Evolutionary conservation across 2,329 filamentous ascomycete genomes (phyloP), one percentile per base, ranked within the genome.

Genomic region (Phialophora tarda): DNA sequence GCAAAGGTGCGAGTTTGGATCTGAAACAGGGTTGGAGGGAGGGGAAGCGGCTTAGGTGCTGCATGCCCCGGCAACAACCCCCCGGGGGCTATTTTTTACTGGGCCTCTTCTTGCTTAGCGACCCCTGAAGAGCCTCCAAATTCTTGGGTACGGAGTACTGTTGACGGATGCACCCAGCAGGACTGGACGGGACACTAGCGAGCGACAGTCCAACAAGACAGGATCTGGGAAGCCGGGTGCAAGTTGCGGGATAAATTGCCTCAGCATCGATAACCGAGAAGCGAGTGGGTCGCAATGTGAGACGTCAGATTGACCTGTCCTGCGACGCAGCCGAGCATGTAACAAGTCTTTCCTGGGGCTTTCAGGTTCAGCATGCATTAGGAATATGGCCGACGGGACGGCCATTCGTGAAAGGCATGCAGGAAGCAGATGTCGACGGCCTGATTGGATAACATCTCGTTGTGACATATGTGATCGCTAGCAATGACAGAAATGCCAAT

Each of bases 201-300:
- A 55, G 53, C 51, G 26, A 34, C 26, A 10, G 51, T 12, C 24
- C 53, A 55, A 34, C 23, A 10, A 12, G n/a, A 55, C 26, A 21
- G 53, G 28, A 55, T 55, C 53, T 55, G 53, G 28, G 53, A 55
- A 28, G 24, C 8, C 53, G 10, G 26, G 24, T 17, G n/a, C 53
- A 55, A 34, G 28, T 34, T 34, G 53, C 28, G 53, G 53, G 53
- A 55, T 4, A 55, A 34, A 32, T 30, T 55, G 53, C 53, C 53
- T 55, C 53, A 55, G 28, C 53, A 28, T 55, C 53, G 53, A 55
- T 55, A 55, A 51, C 48, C 48, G 48, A 51, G 11, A 23, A 51
- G 48, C 24, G 1, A 26, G 48, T 26, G 48, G 48, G 48, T 51
- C 48, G 23, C 23, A 26, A 26, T 51, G 23, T 51, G 48, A 51